Conservation (phyloP, 345 rosid species). For the Anacardium occidentale region DNA sequence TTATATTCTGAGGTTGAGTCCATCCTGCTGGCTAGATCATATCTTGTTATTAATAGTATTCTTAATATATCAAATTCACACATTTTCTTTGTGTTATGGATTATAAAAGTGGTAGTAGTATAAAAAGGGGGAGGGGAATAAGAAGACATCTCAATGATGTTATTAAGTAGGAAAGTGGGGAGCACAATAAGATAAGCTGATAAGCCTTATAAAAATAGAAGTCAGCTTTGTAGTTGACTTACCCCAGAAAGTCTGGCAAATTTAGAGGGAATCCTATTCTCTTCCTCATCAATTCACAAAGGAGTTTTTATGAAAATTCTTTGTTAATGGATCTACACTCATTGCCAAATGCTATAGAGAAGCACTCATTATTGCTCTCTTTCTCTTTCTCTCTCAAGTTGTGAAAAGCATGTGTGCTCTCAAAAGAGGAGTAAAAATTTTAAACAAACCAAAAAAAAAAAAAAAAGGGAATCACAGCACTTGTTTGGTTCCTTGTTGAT, state of each 20-base stretch:
- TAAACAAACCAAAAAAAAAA: constrained; percentile 11
- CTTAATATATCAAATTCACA: no score
- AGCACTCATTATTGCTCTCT: neutral
- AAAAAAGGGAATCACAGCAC: constrained; percentile 26
- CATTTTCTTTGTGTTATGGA: no score
- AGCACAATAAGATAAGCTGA: constrained; percentile 34
- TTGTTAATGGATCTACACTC: constrained; percentile 50
- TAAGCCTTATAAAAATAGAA: constrained; percentile 2
- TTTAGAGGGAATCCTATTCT: constrained; percentile 54
- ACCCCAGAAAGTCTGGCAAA: constrained; percentile 58
- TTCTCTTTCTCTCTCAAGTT: neutral
- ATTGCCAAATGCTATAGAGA: constrained; percentile 13
- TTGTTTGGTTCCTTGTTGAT: constrained; percentile 35
- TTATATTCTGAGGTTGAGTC: no score
- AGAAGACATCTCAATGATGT: constrained; percentile 12
- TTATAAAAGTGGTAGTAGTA: neutral
- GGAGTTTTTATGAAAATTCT: constrained; percentile 23
- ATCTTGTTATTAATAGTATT: no score
- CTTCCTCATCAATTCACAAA: constrained; percentile 17
- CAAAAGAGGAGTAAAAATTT: constrained; percentile 30
- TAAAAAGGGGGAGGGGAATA: neutral
- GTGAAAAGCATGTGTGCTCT: constrained; percentile 31
- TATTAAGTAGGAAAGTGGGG: constrained; percentile 41
- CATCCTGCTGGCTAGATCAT: no score
- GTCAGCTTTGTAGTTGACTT: constrained; percentile 68